These are phyloP conservation scores for Kandelia obovata DNA, from an alignment of 345 rosid species.

Conservation along the genomic window DNA sequence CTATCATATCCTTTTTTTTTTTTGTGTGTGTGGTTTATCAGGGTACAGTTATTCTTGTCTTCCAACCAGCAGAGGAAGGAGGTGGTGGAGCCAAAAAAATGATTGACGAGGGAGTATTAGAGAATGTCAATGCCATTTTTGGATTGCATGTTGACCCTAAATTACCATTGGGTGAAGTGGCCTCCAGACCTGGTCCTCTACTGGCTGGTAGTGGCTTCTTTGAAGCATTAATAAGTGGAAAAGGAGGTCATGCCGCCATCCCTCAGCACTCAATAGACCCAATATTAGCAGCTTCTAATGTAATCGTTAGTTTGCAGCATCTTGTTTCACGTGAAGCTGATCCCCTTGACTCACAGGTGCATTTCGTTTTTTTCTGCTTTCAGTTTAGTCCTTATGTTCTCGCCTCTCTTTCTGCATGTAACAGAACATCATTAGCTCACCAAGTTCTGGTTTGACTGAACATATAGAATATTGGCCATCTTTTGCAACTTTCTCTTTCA, in stretches of 20 bases:
- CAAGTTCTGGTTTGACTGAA: background rate
- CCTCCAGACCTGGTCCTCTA: conserved; percentile 58
- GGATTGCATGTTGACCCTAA: conserved; percentile 55
- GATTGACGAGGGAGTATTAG: conserved; percentile 64
- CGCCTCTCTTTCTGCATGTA: background rate
- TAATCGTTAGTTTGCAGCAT: conserved; percentile 76
- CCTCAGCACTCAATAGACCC: conserved; percentile 87
- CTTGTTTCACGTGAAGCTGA: conserved; percentile 88
- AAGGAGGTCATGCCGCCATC: conserved; percentile 89
- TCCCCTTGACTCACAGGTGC: conserved; percentile 88
- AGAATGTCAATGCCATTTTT: conserved; percentile 70
- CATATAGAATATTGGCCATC: background rate
- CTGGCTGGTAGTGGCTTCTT: conserved; percentile 72
- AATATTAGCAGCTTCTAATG: conserved; percentile 73
- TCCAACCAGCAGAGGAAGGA: conserved; percentile 99
- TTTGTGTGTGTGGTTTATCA: conserved; percentile 18
- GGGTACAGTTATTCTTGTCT: conserved; percentile 83
- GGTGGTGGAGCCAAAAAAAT: conserved; percentile 76
- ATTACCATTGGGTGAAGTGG: conserved; percentile 51
- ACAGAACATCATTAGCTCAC: background rate
- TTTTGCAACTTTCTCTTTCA: background rate
- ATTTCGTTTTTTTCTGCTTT: background rate
- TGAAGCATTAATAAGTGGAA: conserved; percentile 74
- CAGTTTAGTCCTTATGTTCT: background rate
- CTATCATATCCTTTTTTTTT: background rate